Base-by-base conservation (phyloP, 768 basidiomycete genomes). In the Podaxis pistillaris region DNA sequence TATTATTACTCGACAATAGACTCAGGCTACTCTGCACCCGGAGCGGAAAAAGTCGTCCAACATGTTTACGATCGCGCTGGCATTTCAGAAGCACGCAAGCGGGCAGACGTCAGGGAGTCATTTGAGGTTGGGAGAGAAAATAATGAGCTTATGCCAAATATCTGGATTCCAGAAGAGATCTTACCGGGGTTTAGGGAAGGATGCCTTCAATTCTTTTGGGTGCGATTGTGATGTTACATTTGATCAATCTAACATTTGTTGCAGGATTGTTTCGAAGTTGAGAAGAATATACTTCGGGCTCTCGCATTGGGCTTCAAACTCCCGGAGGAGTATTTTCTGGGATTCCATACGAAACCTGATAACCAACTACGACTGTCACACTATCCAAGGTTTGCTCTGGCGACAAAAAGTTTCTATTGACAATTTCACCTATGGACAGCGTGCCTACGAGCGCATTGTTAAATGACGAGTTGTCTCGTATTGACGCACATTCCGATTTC, bases 301-400 rank as follows among this genome's bases (percentile, higher is more conserved):
- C 74, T 88, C 3, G 81, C 84, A 0, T 55, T 85, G 3, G 82
- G 78, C 1, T 74, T 86, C 11, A 64, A 68, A 37, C 66, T 79
- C 3, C 73, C 81, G 0, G 75, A 80, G 17, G 79, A 80, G 17
- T 82, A 81, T 63, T 81, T 88, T 62, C 60, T 73, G 1, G 36
- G 70, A 22, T 75, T 71, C 49, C 85, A 86, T 63, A 72, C 74
- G 2, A 72, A 66, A 0, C 73, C 75, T 4, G 80, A 84, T 63
- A 85, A 86, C 66, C 84, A 86, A 56, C 73, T 87, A 13, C 78
- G 86, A 4, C 69, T 88, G n/a, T 71, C 85, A 26, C 84, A 84
- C 63, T 87, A 88, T 69, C 85, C 84, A 17, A 74, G 73, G 71
- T 77, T 59, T 5, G 44, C 13, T 5, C 50, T n/a, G 53, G 19